A percentile compares a stretch with the other conserved stretches of the same genome.
These are phyloP conservation scores for Litsea cubeba DNA, from an alignment of 164 flowering plant genomes.

Conservation along the genomic window DNA sequence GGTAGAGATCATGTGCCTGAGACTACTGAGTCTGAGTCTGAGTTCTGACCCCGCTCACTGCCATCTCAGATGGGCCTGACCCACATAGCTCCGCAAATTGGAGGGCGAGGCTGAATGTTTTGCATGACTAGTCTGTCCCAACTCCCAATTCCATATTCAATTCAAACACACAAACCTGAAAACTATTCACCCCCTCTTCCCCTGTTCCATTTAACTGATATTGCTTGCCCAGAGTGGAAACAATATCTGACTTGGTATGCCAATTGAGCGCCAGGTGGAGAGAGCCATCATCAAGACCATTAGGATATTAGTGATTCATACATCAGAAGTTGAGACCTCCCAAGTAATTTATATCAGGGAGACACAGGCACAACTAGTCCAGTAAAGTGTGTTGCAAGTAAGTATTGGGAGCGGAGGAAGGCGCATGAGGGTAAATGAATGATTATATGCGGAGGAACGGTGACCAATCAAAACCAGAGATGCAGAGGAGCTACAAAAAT, in stretches of 20 bases:
- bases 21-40: background rate
- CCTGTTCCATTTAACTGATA: no score
- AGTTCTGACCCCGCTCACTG: background rate
- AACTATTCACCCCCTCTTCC: no score
- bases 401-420: background rate
- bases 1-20: background rate
- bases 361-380: background rate
- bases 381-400: background rate
- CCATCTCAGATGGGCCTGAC: background rate
- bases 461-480: background rate
- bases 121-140: no score
- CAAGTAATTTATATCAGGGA: background rate
- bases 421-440: background rate
- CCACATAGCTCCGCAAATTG: background rate
- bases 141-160: no score
- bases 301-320: no score
- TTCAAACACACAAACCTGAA: no score
- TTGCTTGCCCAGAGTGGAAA: no score
- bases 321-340: no score
- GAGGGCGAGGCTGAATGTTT: background rate
- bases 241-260: no score
- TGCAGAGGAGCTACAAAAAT: background rate
- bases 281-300: no score
- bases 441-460: background rate
- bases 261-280: no score